Base-by-base conservation (phyloP, 257 asterid species). In the Penstemon davidsonii region DNA sequence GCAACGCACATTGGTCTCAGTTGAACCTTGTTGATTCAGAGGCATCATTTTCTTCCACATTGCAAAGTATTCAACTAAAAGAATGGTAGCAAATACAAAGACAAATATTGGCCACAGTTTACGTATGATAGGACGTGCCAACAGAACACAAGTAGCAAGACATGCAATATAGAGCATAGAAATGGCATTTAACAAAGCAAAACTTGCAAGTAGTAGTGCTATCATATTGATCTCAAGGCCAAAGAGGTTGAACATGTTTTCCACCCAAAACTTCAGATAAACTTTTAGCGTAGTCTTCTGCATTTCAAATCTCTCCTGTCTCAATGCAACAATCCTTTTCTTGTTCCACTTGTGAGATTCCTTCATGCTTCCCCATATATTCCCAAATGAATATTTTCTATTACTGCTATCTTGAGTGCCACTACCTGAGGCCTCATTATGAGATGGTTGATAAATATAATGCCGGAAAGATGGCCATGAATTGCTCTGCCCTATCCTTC, bases 211-310 rank as follows among this genome's bases (percentile, higher is more conserved):
- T 58, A 94, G 84, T 68, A 94, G 79, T 38, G 85, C 93, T 25
- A 87, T 74, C 99, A 94, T 94, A 76, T 86, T 91, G 77, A 94
- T 91, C 91, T 94, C 98, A 70, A 94, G 99, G 71, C 99, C 99
- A 69, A 88, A 88, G 70, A 94, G 96, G 76, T 87, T 94, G 83
- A 88, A 94, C 96, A 94, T 79, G 82, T 94, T 94, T 80, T 94
- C 99, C 55, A 81, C 80, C 99, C 99, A 91, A 82, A 87, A 94
- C 81, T 85, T 94, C 82, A 94, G 79, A 77, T 94, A 94, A 55
- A 89, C 87, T 84, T 87, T 88, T 46, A 94, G 77, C 38, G 93
- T 86, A 43, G 85, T 78, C 85, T 87, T 91, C 78, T 94, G 99
- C 84, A 85, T 84, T 73, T 84, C 96, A 76, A 87, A 88, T 73